Base-by-base conservation (phyloP, 805 yeast genomes). In the Trichomonascus vanleenenianus region DNA sequence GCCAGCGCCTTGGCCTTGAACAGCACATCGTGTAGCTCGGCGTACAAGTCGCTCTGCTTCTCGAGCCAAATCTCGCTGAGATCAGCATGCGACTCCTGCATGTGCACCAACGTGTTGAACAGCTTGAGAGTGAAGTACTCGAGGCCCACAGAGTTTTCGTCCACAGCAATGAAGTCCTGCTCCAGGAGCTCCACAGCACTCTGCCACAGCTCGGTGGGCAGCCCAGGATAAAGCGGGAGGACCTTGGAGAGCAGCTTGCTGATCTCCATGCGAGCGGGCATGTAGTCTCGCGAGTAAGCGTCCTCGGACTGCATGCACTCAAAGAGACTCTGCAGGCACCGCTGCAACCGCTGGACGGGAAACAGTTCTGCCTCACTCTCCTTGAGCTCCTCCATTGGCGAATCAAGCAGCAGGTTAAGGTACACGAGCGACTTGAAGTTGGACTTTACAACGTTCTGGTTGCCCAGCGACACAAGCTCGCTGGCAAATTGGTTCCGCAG, bases 251-350 rank as follows among this genome's bases (percentile, higher is more conserved):
- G 67, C 41, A 83, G 71, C 20, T 68, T 70, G 12, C 79, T 59
- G 19, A 83, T 55, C 27, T 71, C 74, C 16, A 76, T 59, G 57
- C 91, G 70, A 25, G 78, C 59, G 3, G 67, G 59, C 14, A 66
- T 55, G 49, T 83, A 85, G 5, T 65, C 72, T 0, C 65, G 61
- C 15, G 80, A 86, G 58, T 76, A 82, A 1, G 83, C 77, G 42
- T 72, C 53, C 16, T 78, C 86, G 12, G 80, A 71, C 19, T 79
- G 83, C 18, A 81, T 53, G 85, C 89, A 82, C 15, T 63, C 63
- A 3, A 61, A 56, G 1, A 87, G 51, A 3, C 75, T 71, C 36
- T 68, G 73, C 15, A 85, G 50, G 7, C 82, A 62, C 85, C 83
- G 76, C 37, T 70, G 73, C 34, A 82, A 65, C 53, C 93, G 72